Evolutionary conservation across 164 flowering plant genomes (phyloP).

Genomic region (Warburgia ugandensis): DNA sequence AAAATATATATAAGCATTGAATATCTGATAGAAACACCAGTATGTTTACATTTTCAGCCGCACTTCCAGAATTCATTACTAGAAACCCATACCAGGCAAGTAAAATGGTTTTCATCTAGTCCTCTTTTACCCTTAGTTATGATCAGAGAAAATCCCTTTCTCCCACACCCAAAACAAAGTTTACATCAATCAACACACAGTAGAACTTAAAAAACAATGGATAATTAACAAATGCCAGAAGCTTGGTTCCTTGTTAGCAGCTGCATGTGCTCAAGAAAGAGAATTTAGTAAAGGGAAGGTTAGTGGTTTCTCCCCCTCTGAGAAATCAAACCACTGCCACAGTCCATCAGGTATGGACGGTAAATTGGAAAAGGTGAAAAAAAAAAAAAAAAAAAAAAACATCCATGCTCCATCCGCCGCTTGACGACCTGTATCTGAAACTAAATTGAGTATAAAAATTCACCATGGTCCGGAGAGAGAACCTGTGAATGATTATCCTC

Average conservation of each 20-base stretch:
- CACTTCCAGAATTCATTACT: conserved; percentile 4
- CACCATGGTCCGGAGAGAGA: conserved; percentile 1
- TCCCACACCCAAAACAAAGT: conserved; percentile 9
- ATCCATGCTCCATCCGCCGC: conserved; percentile 5
- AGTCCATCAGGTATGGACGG: conserved; percentile 7
- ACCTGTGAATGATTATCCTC: conserved; percentile 6
- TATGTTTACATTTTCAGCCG: conserved; percentile 5
- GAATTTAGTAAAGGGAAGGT: conserved; percentile 9
- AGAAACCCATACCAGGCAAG: conserved; percentile 4
- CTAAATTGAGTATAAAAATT: conserved; percentile 2
- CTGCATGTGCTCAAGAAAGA: background rate
- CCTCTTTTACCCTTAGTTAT: background rate
- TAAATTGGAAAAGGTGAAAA: conserved; percentile 4
- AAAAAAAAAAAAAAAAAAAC: conserved; percentile 9
- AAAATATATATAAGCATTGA: conserved; percentile 8
- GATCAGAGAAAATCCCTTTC: background rate
- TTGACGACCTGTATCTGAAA: background rate
- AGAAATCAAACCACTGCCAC: conserved; percentile 3
- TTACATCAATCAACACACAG: conserved; percentile 9
- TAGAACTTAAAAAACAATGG: background rate
- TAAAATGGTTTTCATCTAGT: background rate
- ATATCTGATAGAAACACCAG: conserved; percentile 6
- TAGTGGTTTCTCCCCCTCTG: conserved; percentile 2
- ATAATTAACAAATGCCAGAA: background rate
- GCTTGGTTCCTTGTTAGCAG: background rate